phyloP scores from a whole-genome alignment of 2,329 filamentous ascomycete species.

The Arthroderma uncinatum region DNA sequence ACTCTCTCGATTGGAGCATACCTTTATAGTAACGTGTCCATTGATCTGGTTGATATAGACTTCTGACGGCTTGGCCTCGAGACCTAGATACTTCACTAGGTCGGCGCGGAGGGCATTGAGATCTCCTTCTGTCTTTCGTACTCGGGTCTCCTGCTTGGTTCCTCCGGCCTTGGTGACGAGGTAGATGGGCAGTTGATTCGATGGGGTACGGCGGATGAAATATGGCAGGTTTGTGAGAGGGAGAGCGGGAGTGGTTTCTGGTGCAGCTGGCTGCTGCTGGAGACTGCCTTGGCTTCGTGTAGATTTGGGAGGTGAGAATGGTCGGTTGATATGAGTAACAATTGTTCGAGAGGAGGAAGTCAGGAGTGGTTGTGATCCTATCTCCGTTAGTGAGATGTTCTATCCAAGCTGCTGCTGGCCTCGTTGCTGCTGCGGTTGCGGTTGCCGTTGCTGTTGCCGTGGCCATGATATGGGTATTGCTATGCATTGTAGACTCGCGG shows the following conservation, averaged over 20 bases:
- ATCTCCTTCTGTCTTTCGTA: slow-evolving; percentile 74
- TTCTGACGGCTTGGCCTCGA: slow-evolving; percentile 37
- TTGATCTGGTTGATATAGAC: slow-evolving; percentile 50
- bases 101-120: slow-evolving; percentile 51
- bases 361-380: not conserved
- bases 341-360: slow-evolving; percentile 10
- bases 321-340: slow-evolving; percentile 12
- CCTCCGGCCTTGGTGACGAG: slow-evolving; percentile 61
- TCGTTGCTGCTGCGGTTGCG: not conserved
- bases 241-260: slow-evolving; percentile 17
- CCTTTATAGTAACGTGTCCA: slow-evolving; percentile 64
- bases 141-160: slow-evolving; percentile 58
- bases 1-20: too few relatives aligned
- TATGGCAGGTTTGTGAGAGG: slow-evolving; percentile 47
- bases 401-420: too few relatives aligned
- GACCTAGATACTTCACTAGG: slow-evolving; percentile 47
- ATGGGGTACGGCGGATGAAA: slow-evolving; percentile 59
- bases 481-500: not conserved
- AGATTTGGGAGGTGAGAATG: slow-evolving; percentile 14
- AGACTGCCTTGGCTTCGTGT: not conserved
- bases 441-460: not conserved
- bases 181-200: slow-evolving; percentile 67
- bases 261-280: not conserved
- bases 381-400: not conserved
- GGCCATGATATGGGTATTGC: not conserved